A percentile compares a stretch with the other conserved stretches of the same genome.
Evolutionary conservation across 441 rosid genomes (phyloP).

Genomic region (Metrosideros polymorpha): DNA sequence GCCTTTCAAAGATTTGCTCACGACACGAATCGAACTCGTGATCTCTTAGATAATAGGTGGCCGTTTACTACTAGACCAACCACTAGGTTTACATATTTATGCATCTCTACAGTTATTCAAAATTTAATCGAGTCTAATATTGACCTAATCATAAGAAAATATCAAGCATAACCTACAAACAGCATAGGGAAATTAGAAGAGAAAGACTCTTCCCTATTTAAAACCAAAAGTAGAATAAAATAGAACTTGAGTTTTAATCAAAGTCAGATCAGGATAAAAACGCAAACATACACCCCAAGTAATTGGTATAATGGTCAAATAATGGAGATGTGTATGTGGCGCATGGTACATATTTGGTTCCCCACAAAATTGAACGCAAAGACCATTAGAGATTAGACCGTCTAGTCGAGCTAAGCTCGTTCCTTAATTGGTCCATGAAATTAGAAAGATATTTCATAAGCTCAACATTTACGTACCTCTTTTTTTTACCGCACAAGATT

Average conservation of each 20-base stretch:
- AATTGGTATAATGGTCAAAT: background rate
- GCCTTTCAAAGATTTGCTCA: too few relatives aligned
- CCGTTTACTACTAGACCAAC: background rate
- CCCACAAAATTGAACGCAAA: background rate
- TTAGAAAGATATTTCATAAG: background rate
- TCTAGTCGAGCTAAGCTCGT: background rate
- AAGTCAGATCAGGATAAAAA: background rate
- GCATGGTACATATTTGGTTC: background rate
- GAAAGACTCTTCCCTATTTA: background rate
- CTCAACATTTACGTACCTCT: background rate
- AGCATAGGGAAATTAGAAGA: background rate
- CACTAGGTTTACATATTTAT: background rate
- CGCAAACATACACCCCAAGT: background rate
- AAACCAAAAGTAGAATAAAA: background rate
- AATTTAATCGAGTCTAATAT: background rate
- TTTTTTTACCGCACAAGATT: background rate
- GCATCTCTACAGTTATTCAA: background rate
- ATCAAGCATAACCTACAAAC: background rate
- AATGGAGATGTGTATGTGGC: rapidly evolving
- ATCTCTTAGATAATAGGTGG: background rate
- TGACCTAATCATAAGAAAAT: background rate
- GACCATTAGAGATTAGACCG: background rate
- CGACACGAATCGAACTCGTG: background rate
- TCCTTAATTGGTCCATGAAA: background rate
- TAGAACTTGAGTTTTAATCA: background rate